Conservation (phyloP, 2,329 filamentous ascomycete species). For the Lecanicillium sp. region DNA sequence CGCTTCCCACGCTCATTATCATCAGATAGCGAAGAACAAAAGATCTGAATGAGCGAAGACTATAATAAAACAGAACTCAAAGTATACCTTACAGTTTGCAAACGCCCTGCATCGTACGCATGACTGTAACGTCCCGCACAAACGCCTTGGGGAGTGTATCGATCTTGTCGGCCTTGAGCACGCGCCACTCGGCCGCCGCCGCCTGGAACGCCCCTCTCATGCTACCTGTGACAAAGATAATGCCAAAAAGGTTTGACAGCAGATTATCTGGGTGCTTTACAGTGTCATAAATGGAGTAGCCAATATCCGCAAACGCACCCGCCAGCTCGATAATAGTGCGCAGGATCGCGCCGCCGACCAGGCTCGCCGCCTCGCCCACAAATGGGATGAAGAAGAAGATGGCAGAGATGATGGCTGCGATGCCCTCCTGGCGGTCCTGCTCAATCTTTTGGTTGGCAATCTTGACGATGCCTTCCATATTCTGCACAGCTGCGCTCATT, state of each 20-base stretch:
- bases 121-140: not conserved
- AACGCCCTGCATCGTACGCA: slow-evolving; percentile 1
- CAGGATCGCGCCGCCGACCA: not conserved
- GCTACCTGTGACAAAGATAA: not conserved
- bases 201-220: not conserved
- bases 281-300: slow-evolving; percentile 6
- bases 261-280: slow-evolving; percentile 2
- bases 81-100: slow-evolving; percentile 1
- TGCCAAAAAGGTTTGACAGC: slow-evolving; percentile 1
- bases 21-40: too few species aligned
- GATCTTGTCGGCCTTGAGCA: slow-evolving; percentile 1
- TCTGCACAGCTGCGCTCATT: slow-evolving; percentile 4
- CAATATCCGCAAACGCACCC: slow-evolving; percentile 4
- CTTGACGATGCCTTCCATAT: slow-evolving; percentile 6
- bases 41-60: too few species aligned
- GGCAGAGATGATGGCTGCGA: slow-evolving; percentile 2
- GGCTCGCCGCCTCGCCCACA: slow-evolving; percentile 1
- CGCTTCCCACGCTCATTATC: too few species aligned
- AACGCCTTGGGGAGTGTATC: slow-evolving; percentile 3
- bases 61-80: not conserved
- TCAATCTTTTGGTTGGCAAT: slow-evolving; percentile 48
- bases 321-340: slow-evolving; percentile 4
- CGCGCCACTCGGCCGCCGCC: slow-evolving; percentile 1
- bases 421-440: slow-evolving; percentile 30
- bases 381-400: slow-evolving; percentile 7